A percentile compares a stretch with the other conserved stretches of the same genome.
Conservation (phyloP, 306 rosid species). For the Trichosanthes cucumerina region DNA sequence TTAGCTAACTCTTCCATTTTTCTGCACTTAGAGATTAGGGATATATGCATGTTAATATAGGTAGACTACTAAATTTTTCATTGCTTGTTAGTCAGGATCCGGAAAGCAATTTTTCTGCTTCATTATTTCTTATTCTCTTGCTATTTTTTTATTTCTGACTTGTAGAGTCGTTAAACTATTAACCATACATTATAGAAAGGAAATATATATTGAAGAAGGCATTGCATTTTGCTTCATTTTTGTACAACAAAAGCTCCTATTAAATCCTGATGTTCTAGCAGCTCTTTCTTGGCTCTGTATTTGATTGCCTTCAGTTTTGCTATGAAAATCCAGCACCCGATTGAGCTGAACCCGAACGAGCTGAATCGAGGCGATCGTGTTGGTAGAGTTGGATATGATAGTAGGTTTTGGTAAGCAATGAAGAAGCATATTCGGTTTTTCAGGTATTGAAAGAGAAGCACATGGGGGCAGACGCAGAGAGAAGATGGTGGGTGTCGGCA, state of each 20-base stretch:
- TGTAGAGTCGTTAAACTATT: not conserved
- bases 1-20: slow-evolving; percentile 12
- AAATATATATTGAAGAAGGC: slow-evolving; percentile 8
- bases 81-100: not conserved
- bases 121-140: not conserved
- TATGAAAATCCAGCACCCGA: too few species aligned
- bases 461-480: too few species aligned
- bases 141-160: not conserved
- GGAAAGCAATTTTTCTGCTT: not conserved
- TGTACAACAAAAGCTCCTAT: not conserved
- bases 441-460: too few species aligned
- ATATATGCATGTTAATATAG: not conserved
- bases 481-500: too few species aligned
- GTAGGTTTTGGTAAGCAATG: too few species aligned
- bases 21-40: not conserved
- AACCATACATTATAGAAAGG: not conserved
- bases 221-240: not conserved
- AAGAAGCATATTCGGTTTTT: too few species aligned
- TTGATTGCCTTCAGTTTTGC: not conserved
- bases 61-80: not conserved
- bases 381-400: too few species aligned
- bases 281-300: not conserved
- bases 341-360: too few species aligned
- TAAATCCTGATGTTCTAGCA: not conserved
- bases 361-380: too few species aligned